Evolutionary conservation across 2,329 filamentous ascomycete genomes (phyloP).

Genomic region (Xylaria sp.): DNA sequence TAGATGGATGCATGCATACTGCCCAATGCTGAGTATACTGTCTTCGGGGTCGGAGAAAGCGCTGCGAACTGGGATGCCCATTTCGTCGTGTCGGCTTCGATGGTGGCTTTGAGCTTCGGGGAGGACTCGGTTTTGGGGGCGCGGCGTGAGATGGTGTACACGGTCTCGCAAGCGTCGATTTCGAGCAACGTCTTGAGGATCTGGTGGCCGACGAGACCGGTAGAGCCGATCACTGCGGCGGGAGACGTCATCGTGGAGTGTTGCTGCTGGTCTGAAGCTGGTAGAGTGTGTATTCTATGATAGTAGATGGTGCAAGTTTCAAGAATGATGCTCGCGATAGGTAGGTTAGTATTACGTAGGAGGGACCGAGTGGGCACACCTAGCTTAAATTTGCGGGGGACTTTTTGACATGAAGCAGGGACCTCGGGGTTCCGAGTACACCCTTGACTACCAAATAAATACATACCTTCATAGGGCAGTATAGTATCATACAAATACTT

Average conservation of each 20-base stretch:
- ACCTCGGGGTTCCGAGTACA: too few relatives aligned
- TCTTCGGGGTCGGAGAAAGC: slow-evolving; percentile 65
- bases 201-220: slow-evolving; percentile 76
- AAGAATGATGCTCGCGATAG: too few relatives aligned
- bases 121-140: slow-evolving; percentile 62
- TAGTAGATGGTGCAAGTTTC: too few relatives aligned
- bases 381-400: too few relatives aligned
- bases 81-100: slow-evolving; percentile 73
- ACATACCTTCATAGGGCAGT: too few relatives aligned
- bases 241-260: slow-evolving; percentile 50
- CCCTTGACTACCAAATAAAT: too few relatives aligned
- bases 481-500: not conserved
- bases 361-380: too few relatives aligned
- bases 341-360: too few relatives aligned
- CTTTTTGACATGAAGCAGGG: too few relatives aligned
- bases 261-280: too few relatives aligned
- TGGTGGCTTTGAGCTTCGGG: slow-evolving; percentile 72
- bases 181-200: slow-evolving; percentile 76
- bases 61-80: slow-evolving; percentile 73
- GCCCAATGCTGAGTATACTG: slow-evolving; percentile 82
- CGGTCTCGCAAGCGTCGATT: slow-evolving; percentile 61
- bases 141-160: slow-evolving; percentile 75
- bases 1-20: slow-evolving; percentile 51
- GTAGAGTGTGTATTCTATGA: too few relatives aligned
- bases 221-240: slow-evolving; percentile 69